These are phyloP conservation scores for Pyrenula aspistea DNA, from an alignment of 495 filamentous ascomycete species.

Conservation along the genomic window DNA sequence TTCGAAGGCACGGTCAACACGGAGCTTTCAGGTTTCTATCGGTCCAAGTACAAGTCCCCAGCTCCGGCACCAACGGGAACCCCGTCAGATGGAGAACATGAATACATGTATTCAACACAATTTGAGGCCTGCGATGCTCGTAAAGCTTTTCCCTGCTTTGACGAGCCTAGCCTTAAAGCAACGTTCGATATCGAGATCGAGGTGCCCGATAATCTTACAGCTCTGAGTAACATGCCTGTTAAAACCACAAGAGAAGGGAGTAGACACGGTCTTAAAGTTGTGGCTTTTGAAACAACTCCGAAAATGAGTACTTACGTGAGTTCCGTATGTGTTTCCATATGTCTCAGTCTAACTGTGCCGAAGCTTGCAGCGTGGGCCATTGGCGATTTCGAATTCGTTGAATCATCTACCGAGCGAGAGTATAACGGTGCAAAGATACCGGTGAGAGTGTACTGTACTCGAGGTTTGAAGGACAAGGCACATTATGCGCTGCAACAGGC, in stretches of 20 bases:
- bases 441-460: constrained; percentile 92
- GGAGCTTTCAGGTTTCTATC: constrained; percentile 93
- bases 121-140: constrained; percentile 95
- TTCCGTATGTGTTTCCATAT: background rate
- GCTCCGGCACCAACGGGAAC: constrained; percentile 57
- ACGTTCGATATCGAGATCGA: constrained; percentile 89
- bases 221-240: constrained; percentile 89
- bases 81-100: constrained; percentile 62
- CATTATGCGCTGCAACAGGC: constrained; percentile 77
- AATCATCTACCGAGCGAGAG: constrained; percentile 73
- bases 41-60: constrained; percentile 81
- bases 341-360: constrained; percentile 6
- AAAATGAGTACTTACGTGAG: constrained; percentile 89
- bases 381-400: constrained; percentile 93
- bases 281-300: constrained; percentile 76
- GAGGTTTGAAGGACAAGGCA: constrained; percentile 78
- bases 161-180: constrained; percentile 94
- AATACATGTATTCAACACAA: constrained; percentile 94
- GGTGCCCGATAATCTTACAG: constrained; percentile 73
- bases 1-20: constrained; percentile 87
- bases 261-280: constrained; percentile 56
- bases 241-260: constrained; percentile 48
- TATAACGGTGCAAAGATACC: constrained; percentile 83
- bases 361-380: constrained; percentile 88
- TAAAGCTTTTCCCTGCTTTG: constrained; percentile 91